Percentiles rank a stretch among this genome's conserved stretches.
phyloP scores from a whole-genome alignment of 306 rosid species.

The Corylus americana region DNA sequence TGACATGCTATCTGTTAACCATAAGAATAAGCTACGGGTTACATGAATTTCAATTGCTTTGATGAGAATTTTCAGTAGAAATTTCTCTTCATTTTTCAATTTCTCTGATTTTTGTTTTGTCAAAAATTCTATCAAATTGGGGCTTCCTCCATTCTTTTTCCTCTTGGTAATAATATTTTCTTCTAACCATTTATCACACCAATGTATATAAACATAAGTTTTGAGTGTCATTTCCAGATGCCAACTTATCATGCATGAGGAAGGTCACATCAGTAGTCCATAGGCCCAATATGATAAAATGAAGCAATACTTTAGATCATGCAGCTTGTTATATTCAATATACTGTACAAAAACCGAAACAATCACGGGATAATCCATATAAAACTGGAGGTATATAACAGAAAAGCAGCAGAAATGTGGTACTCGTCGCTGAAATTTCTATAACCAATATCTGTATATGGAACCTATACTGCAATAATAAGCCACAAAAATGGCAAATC shows the following conservation, averaged over 20 bases:
- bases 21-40: neutral
- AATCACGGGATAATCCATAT: slow-evolving; percentile 20
- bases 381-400: slow-evolving; percentile 26
- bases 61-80: neutral
- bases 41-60: neutral
- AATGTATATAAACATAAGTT: neutral
- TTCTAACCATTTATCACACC: neutral
- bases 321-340: slow-evolving; percentile 20
- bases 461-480: slow-evolving; percentile 38
- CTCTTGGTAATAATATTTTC: neutral
- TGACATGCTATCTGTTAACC: too few species aligned
- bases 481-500: slow-evolving; percentile 35
- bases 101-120: neutral
- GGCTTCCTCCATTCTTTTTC: neutral
- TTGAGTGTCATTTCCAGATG: too few species aligned
- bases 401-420: slow-evolving; percentile 35
- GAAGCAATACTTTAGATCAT: neutral
- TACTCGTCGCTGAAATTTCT: slow-evolving; percentile 35
- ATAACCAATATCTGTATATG: slow-evolving; percentile 27
- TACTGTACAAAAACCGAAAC: slow-evolving; percentile 36
- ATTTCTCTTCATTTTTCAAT: neutral
- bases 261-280: neutral
- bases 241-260: neutral
- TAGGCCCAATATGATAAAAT: neutral
- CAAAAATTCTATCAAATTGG: neutral